A percentile compares a stretch with the other conserved stretches of the same genome.
phyloP scores from a whole-genome alignment of 192 early-diverging fungal species.

The Entomortierella beljakovae region DNA sequence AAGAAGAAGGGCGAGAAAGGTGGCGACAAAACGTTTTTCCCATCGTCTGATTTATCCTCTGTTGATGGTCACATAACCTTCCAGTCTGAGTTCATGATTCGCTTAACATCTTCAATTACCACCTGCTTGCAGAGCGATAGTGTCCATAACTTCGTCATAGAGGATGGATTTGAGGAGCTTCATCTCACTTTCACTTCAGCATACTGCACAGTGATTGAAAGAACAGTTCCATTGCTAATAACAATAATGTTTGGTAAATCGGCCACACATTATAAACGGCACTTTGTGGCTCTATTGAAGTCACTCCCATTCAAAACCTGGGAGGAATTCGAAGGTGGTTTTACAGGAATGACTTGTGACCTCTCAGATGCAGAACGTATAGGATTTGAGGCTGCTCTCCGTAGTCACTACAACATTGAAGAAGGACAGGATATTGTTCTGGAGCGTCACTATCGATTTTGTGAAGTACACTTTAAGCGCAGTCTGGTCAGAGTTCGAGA shows the following conservation, averaged over 20 bases:
- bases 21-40: too few relatives aligned
- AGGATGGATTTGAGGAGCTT: slow-evolving; percentile 1
- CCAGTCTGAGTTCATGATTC: slow-evolving; percentile 11
- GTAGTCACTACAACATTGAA: neutral
- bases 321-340: slow-evolving; percentile 1
- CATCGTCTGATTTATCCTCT: neutral
- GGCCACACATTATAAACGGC: neutral
- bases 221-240: slow-evolving; percentile 13
- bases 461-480: slow-evolving; percentile 24
- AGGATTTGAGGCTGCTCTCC: slow-evolving; percentile 22
- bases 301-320: slow-evolving; percentile 9
- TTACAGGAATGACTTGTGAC: slow-evolving; percentile 27
- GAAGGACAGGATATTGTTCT: neutral
- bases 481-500: neutral
- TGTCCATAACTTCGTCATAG: slow-evolving; percentile 5
- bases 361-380: slow-evolving; percentile 29
- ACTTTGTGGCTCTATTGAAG: slow-evolving; percentile 16
- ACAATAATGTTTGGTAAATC: slow-evolving; percentile 19
- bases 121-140: slow-evolving; percentile 23
- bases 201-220: slow-evolving; percentile 9
- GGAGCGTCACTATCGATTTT: slow-evolving; percentile 8
- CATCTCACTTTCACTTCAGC: slow-evolving; percentile 21
- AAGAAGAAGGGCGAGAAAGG: neutral
- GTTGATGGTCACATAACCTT: slow-evolving; percentile 10
- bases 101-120: neutral